Base-by-base conservation (phyloP, 345 rosid genomes). In the Lagerstroemia speciosa region DNA sequence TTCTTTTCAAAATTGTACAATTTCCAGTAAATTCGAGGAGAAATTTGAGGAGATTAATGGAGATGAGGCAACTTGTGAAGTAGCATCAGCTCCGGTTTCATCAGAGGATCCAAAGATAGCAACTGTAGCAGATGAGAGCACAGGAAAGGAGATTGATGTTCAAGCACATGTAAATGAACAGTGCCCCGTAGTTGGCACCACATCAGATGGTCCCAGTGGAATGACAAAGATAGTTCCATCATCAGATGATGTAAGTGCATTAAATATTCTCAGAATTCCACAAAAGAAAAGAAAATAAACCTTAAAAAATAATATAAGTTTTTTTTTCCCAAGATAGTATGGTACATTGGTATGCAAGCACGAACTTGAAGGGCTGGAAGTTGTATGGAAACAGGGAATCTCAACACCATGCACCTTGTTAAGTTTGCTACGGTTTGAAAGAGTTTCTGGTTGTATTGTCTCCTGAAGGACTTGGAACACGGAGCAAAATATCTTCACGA, bases 221-320 rank as follows among this genome's bases (percentile, higher is more conserved):
- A 65, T 65, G 29, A 65, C 45, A 43, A 65, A 65, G 50, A 65
- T 65, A 17, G 67, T 65, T 26, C 67, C 67, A 11, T 38, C 67
- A 65, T 65, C 43, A 24, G 67, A 65, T 40, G 67, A 64, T 64
- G 67, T 65, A 40, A 65, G 67, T 65, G 19, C 5, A 57, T 26
- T 57, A 29, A 57, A 41, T 9, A 57, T 57, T 57, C 62, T 52
- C 58, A 24, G 14, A 19, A 1, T 24, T 24, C 29, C 60, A 53
- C 16, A 2, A 41, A 41, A 19, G 15, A 53, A n/a, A n/a, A 1
- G 60, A 22, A 53, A 53, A n/a, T 19, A 48, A n/a, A 53, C 5
- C 29, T 22, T n/a, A 19, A 24, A 45, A 24, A 53, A 24, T n/a
- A 16, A 41, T 41, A n/a, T 24, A 5, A 53, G 11, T 12, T 53